Base-by-base conservation (phyloP, 2,329 filamentous ascomycete species). In the Monosporascus cannonballus region DNA sequence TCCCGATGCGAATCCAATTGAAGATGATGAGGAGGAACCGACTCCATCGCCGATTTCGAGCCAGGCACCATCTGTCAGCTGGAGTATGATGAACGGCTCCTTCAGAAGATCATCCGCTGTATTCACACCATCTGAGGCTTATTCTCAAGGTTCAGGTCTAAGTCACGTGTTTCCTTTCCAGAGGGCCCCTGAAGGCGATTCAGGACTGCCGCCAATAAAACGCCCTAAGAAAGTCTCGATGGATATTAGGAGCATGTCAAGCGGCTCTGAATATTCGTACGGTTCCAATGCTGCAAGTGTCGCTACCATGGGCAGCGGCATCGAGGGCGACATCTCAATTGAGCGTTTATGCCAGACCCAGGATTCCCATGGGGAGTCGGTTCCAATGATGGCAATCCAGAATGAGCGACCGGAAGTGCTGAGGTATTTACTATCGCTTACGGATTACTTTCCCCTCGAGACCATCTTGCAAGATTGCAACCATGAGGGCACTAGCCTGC, bases 151-250 rank as follows among this genome's bases (percentile, higher is more conserved):
- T 2, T 78, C 79, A 2, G 80, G 77, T 3, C 73, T 97, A 4
- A 81, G 86, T 50, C 93, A 97, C 65, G 91, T 97, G 1, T 96
- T 96, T 61, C 93, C 92, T 0, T 97, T 96, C 57, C 89, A 96
- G 66, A 80, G 79, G 51, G 81, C 82, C 54, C 68, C 72, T 44
- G 76, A 64, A 34, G 65, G 68, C 3, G 69, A 73, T 2, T 58
- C 65, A 2, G 63, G 70, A 3, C 51, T 65, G 2, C 57, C 64
- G 15, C 69, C 73, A 2, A 64, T 71, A 4, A 83, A 82, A 53
- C 81, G 79, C 59, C 72, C 80, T 37, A 95, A 94, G 69, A 90
- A 80, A 59, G 93, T 97, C 1, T 89, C 90, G 0, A 88, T 96
- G 88, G 90, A 96, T 64, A 87, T 87, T 17, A 78, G 91, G 59